phyloP scores from a whole-genome alignment of 2,329 filamentous ascomycete species.

The Pestalotiopsis sp. region DNA sequence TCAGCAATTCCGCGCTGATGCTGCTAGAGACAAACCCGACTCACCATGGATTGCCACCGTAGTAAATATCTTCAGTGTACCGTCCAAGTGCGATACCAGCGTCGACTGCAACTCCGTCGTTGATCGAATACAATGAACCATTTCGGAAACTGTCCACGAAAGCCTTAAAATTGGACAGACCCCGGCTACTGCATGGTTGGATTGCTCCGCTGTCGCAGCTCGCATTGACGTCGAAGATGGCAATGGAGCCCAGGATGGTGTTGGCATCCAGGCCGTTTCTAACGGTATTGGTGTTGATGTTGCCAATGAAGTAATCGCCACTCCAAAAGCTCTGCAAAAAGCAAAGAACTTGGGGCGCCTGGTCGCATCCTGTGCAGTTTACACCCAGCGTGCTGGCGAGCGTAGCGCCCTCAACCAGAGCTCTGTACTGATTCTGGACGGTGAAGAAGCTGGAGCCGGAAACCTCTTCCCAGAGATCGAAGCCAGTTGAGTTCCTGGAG shows the following conservation, averaged over 20 bases:
- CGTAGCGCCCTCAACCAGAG: conserved; percentile 47
- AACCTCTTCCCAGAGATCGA: conserved; percentile 65
- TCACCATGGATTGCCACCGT: conserved; percentile 57
- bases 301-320: conserved; percentile 54
- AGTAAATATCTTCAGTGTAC: conserved; percentile 55
- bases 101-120: conserved; percentile 46
- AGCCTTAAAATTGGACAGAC: conserved; percentile 57
- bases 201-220: conserved; percentile 55
- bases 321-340: conserved; percentile 61
- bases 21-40: not conserved
- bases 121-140: conserved; percentile 50
- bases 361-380: conserved; percentile 50
- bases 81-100: conserved; percentile 46
- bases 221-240: conserved; percentile 52
- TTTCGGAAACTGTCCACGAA: conserved; percentile 56
- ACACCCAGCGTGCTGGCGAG: conserved; percentile 53
- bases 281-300: conserved; percentile 46
- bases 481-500: conserved; percentile 51
- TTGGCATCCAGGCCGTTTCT: conserved; percentile 60
- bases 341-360: conserved; percentile 53
- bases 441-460: conserved; percentile 62
- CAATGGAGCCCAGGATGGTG: conserved; percentile 48
- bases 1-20: conserved; percentile 8
- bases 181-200: conserved; percentile 54
- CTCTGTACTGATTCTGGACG: conserved; percentile 54